Conservation (phyloP, 192 early-diverging fungal species). For the Phlyctochytrium bullatum region DNA sequence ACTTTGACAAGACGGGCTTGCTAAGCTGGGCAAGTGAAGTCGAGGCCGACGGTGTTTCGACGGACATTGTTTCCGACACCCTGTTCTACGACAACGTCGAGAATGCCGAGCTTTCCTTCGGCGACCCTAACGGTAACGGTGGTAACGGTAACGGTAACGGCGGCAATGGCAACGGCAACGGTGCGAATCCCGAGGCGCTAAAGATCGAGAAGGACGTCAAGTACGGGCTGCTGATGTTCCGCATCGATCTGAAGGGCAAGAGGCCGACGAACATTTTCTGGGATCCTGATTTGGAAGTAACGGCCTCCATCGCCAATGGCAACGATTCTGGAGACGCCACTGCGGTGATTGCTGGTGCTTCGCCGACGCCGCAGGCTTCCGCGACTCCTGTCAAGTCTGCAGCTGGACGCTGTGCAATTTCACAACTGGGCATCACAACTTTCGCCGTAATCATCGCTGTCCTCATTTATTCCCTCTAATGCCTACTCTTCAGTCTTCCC, state of each 20-base stretch:
- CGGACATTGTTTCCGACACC: not conserved
- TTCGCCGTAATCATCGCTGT: too few relatives aligned
- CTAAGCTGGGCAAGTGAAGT: not conserved
- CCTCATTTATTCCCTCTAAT: too few relatives aligned
- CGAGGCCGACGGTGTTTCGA: too few relatives aligned
- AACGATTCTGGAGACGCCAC: too few relatives aligned
- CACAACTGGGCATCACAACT: too few relatives aligned
- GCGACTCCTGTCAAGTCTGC: too few relatives aligned
- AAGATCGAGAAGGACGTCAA: not conserved
- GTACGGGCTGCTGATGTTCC: not conserved
- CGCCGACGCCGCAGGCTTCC: too few relatives aligned
- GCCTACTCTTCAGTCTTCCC: too few relatives aligned
- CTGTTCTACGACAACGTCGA: not conserved
- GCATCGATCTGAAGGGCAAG: not conserved
- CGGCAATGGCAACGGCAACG: not conserved
- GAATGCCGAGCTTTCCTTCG: not conserved
- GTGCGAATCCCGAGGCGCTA: not conserved
- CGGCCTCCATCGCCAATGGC: too few relatives aligned
- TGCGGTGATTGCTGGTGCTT: too few relatives aligned
- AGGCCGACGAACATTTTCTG: not conserved
- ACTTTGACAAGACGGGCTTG: not conserved
- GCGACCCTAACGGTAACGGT: not conserved
- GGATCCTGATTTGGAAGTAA: not conserved
- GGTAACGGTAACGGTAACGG: slow-evolving; percentile 1
- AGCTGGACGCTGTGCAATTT: too few relatives aligned